Percentiles rank a stretch among this genome's conserved stretches.
Conservation (phyloP, 1,284 basidiomycete genomes). For the Sanghuangporus sanghuang region DNA sequence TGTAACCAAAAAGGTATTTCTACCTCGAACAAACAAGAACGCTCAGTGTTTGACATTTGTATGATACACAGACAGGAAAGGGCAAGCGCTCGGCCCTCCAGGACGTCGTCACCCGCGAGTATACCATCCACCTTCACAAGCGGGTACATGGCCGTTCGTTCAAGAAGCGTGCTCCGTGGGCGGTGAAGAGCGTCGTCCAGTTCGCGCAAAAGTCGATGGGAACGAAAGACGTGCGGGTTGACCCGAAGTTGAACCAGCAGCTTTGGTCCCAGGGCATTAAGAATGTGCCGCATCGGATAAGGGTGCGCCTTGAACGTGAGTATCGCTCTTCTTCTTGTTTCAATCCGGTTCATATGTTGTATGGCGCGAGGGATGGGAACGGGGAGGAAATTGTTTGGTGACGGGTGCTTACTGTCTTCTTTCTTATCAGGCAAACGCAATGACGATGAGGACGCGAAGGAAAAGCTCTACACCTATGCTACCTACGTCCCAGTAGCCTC, state of each 20-base stretch:
- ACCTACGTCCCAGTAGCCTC: constrained; percentile 72
- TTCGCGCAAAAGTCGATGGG: constrained; percentile 95
- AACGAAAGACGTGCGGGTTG: constrained; percentile 85
- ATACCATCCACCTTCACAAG: constrained; percentile 96
- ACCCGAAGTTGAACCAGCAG: constrained; percentile 92
- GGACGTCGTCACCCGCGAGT: constrained; percentile 95
- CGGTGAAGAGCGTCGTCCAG: constrained; percentile 85
- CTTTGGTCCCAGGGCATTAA: constrained; percentile 89
- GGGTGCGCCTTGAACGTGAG: constrained; percentile 91
- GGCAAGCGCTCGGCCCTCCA: constrained; percentile 87
- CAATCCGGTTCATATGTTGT: neutral
- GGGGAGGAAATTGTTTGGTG: neutral
- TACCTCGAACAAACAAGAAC: neutral
- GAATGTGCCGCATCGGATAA: constrained; percentile 84
- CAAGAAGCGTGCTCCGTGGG: constrained; percentile 93
- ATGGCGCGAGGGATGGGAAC: neutral
- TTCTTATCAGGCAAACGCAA: constrained; percentile 72
- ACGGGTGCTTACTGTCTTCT: neutral
- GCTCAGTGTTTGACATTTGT: neutral
- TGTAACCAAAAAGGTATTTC: constrained; percentile 35
- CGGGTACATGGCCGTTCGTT: constrained; percentile 85
- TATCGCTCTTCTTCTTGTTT: constrained; percentile 22
- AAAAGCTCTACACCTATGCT: constrained; percentile 94
- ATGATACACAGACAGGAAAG: constrained; percentile 46
- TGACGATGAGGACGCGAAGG: constrained; percentile 94